Base-by-base conservation (phyloP, 2,329 filamentous ascomycete genomes). In the Neopestalotiopsis rosae region DNA sequence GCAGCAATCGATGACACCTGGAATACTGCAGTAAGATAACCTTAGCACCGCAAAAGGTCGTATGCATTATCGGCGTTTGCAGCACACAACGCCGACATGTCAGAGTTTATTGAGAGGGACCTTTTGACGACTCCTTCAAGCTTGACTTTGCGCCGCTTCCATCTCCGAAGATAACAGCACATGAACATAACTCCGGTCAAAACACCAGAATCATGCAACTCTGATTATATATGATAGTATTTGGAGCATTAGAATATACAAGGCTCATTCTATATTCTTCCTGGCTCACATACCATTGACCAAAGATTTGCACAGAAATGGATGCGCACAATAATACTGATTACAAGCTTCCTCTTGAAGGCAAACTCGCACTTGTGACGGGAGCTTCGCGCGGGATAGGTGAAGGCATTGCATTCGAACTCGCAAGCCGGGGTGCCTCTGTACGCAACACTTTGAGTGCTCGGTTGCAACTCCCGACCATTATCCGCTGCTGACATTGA, bases 301-400 rank as follows among this genome's bases (percentile, higher is more conserved):
- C 14, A 4, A 28, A 28, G 24, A 28, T 3, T 28, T 28, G 24
- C 24, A 52, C n/a, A 52, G 6, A 1, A 52, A 52, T 52, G 45
- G 45, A 17, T 24, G 17, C 45, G 20, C 17, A n/a, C 9, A 7
- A n/a, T 17, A n/a, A 52, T 20, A 52, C 3, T 14, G 59, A 17
- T 20, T 20, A 62, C 59, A 30, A 32, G 30, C 66, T 58, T 58
- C 66, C 56, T 65, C 68, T 72, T n/a, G 38, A 28, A 64, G 73
- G 72, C 10, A 75, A 72, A 56, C 69, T 72, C 5, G 71, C 76
- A 57, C 78, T 89, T 68, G 81, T 88, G 61, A 85, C 81, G 3
- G 86, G 86, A 10, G 84, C 82, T 0, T 83, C 82, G 1, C 82
- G 79, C 40, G 84, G 84, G 13, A 81, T 86, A 61, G 86, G 86